Conservation (phyloP, 2,329 filamentous ascomycete genomes). For the Penicillium palitans region DNA sequence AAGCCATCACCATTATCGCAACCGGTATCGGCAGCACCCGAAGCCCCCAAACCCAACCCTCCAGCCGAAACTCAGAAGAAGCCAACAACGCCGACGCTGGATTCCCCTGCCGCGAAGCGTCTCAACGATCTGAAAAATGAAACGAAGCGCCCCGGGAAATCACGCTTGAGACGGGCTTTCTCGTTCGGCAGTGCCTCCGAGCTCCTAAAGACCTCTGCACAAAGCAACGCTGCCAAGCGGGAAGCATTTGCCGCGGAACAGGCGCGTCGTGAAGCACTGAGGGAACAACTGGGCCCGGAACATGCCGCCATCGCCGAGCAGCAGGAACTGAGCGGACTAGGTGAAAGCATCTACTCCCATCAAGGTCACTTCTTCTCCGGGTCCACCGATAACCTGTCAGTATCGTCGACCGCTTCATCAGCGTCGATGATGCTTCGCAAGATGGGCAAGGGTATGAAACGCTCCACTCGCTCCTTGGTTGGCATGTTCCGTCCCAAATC, state of each 20-base stretch:
- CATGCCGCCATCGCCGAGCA: slow-evolving; percentile 87
- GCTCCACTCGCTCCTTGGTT: slow-evolving; percentile 83
- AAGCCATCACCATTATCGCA: slow-evolving; percentile 75
- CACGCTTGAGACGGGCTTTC: slow-evolving; percentile 82
- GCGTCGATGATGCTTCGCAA: slow-evolving; percentile 69
- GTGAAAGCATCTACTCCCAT: slow-evolving; percentile 89
- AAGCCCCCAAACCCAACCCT: slow-evolving; percentile 23
- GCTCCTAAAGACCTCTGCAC: slow-evolving; percentile 71
- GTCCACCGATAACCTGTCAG: slow-evolving; percentile 83
- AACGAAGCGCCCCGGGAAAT: slow-evolving; percentile 76
- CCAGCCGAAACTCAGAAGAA: slow-evolving; percentile 25
- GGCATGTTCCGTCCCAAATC: slow-evolving; percentile 96
- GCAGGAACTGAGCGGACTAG: slow-evolving; percentile 89
- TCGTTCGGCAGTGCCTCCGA: slow-evolving; percentile 96
- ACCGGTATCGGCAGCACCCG: slow-evolving; percentile 56
- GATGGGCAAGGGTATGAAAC: slow-evolving; percentile 99
- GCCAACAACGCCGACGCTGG: slow-evolving; percentile 35
- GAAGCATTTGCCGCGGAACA: slow-evolving; percentile 53
- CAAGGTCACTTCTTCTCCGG: slow-evolving; percentile 80
- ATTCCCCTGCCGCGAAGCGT: slow-evolving; percentile 77
- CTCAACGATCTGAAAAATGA: slow-evolving; percentile 85
- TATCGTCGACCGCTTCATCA: slow-evolving; percentile 51
- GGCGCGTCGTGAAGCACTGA: slow-evolving; percentile 63
- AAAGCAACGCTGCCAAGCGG: slow-evolving; percentile 54
- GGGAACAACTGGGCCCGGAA: slow-evolving; percentile 78